These are phyloP conservation scores for Cordyceps tenuipes DNA, from an alignment of 2,329 filamentous ascomycete genomes.

Conservation along the genomic window DNA sequence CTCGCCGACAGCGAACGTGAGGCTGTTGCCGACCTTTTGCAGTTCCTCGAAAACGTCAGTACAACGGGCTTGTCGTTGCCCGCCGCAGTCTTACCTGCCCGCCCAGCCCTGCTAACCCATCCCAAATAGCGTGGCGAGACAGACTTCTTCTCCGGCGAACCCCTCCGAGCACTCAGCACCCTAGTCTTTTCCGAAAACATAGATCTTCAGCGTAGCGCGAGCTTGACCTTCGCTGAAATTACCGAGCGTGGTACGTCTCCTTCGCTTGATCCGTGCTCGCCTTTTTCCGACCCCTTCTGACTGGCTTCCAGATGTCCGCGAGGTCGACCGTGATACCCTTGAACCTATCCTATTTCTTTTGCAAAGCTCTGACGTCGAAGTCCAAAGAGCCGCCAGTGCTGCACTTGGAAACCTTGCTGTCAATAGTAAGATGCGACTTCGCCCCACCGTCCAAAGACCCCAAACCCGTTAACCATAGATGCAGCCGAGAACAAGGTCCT, in stretches of 20 bases:
- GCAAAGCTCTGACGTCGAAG: conserved; percentile 92
- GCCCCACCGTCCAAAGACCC: background rate
- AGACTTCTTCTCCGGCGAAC: conserved; percentile 96
- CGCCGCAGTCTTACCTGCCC: background rate
- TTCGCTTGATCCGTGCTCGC: background rate
- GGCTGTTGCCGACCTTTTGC: conserved; percentile 88
- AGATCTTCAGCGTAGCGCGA: conserved; percentile 92
- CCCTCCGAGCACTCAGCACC: conserved; percentile 85
- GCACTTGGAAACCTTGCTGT: conserved; percentile 93
- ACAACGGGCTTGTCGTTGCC: background rate
- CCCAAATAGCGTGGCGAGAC: conserved; percentile 75
- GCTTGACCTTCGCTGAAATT: conserved; percentile 97
- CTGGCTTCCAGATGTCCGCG: conserved; percentile 70
- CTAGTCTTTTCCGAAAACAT: conserved; percentile 98
- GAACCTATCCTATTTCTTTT: conserved; percentile 93
- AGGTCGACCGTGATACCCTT: conserved; percentile 90
- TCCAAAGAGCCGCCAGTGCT: conserved; percentile 91
- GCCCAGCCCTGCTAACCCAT: conserved; percentile 12
- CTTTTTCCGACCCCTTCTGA: conserved; percentile 12
- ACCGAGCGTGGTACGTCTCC: conserved; percentile 77
- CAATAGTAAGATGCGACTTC: conserved; percentile 62
- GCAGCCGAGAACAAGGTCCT: conserved; percentile 94
- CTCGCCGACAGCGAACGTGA: conserved; percentile 94
- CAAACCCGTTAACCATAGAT: conserved; percentile 29
- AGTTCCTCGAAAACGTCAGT: conserved; percentile 91